phyloP scores from a whole-genome alignment of 495 filamentous ascomycete genomes.

The Xylaria grammica region DNA sequence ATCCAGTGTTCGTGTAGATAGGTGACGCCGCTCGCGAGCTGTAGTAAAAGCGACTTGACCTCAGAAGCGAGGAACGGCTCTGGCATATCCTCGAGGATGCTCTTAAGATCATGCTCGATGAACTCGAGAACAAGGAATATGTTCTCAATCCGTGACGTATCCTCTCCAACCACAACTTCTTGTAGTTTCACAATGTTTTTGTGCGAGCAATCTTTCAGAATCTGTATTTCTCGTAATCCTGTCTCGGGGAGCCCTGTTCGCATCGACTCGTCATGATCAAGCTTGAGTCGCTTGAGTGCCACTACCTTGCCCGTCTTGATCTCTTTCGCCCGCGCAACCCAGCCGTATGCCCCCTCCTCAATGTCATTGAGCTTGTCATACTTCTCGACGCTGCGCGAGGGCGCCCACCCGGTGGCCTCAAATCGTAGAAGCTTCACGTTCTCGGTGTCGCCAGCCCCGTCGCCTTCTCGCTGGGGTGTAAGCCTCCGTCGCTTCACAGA shows the following conservation, averaged over 20 bases:
- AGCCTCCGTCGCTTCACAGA: conserved; percentile 63
- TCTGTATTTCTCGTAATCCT: conserved; percentile 82
- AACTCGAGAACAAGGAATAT: conserved; percentile 98
- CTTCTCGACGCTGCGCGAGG: conserved; percentile 81
- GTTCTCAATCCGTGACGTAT: conserved; percentile 68
- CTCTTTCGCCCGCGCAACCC: conserved; percentile 86
- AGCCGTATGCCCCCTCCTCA: conserved; percentile 95
- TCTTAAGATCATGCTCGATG: conserved; percentile 96
- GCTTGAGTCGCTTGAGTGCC: conserved; percentile 92
- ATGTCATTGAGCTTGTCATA: conserved; percentile 95
- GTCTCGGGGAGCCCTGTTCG: conserved; percentile 89
- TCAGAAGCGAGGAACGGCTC: conserved; percentile 94
- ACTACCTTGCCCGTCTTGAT: conserved; percentile 82
- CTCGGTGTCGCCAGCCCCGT: conserved; percentile 32
- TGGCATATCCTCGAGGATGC: conserved; percentile 88
- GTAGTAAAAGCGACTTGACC: conserved; percentile 85
- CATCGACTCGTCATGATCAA: conserved; percentile 69
- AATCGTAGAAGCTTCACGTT: conserved; percentile 69
- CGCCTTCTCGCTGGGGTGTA: conserved; percentile 43
- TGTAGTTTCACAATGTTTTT: conserved; percentile 63
- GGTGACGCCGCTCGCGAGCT: conserved; percentile 79
- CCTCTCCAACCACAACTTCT: conserved; percentile 85
- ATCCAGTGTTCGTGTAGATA: conserved; percentile 93
- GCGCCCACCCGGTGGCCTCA: conserved; percentile 69
- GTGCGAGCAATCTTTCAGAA: conserved; percentile 57